phyloP scores from a whole-genome alignment of 2,329 filamentous ascomycete species.

The Fusarium sp. region DNA sequence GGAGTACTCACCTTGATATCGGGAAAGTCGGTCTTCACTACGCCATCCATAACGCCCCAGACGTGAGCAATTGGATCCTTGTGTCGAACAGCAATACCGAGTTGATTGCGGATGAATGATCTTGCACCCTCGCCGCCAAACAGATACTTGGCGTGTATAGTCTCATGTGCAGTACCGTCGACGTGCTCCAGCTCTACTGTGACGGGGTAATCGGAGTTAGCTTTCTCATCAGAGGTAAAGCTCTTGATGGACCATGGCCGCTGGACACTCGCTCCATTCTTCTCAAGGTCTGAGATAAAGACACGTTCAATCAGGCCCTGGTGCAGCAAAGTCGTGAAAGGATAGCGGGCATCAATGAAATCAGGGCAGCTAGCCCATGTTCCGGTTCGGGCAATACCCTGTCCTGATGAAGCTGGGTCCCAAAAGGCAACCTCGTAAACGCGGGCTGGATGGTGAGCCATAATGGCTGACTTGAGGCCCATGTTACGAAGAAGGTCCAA shows the following conservation, averaged over 20 bases:
- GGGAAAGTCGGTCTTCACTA: constrained; percentile 79
- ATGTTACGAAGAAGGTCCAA: constrained; percentile 89
- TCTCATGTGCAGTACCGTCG: constrained; percentile 78
- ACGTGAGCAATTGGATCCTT: constrained; percentile 78
- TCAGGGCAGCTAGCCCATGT: constrained; percentile 90
- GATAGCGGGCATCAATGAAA: constrained; percentile 81
- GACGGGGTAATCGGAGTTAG: constrained; percentile 78
- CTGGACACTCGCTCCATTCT: constrained; percentile 71
- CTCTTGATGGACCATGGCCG: constrained; percentile 74
- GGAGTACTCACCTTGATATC: constrained; percentile 73
- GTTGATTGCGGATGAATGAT: constrained; percentile 72
- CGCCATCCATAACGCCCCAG: constrained; percentile 82
- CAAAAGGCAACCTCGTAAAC: constrained; percentile 84
- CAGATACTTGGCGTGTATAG: constrained; percentile 75
- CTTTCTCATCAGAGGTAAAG: constrained; percentile 69
- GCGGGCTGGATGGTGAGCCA: constrained; percentile 87
- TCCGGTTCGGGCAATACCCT: constrained; percentile 73
- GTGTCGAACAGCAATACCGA: constrained; percentile 78
- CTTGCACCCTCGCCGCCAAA: constrained; percentile 79
- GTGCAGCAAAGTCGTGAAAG: constrained; percentile 77
- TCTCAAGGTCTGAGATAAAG: constrained; percentile 74
- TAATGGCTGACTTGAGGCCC: constrained; percentile 88
- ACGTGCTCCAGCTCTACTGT: constrained; percentile 82
- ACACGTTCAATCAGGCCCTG: constrained; percentile 79
- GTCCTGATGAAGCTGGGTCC: constrained; percentile 69